Evolutionary conservation across 176 grass and related monocot genomes (phyloP).

Genomic region (Zoysia pacifica): DNA sequence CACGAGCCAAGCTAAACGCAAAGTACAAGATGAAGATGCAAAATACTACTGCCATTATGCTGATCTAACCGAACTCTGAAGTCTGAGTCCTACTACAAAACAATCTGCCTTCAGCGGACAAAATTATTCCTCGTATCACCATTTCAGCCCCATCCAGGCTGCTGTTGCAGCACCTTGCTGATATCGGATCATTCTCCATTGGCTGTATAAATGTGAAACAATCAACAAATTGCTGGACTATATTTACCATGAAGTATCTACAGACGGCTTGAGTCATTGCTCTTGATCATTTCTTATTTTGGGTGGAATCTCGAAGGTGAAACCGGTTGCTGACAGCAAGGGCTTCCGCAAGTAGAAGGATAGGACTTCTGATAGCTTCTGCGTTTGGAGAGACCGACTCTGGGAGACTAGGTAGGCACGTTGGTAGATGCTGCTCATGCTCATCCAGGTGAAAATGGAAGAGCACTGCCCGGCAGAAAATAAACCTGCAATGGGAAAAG

Average conservation of each 20-base stretch:
- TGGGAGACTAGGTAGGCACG: constrained; percentile 77
- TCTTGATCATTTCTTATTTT: constrained; percentile 49
- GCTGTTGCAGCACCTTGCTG: constrained; percentile 11
- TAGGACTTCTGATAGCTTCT: constrained; percentile 55
- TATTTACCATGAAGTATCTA: constrained; percentile 99
- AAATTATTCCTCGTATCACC: constrained; percentile 31
- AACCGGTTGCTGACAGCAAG: constrained; percentile 70
- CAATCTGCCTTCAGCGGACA: constrained; percentile 48
- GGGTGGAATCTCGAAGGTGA: constrained; percentile 48
- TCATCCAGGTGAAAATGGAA: constrained; percentile 55
- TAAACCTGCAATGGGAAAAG: constrained; percentile 68
- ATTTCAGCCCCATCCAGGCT: constrained; percentile 15
- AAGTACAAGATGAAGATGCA: constrained; percentile 14
- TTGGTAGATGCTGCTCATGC: constrained; percentile 57
- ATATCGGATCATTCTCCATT: constrained; percentile 21
- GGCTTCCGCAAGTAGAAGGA: constrained; percentile 73
- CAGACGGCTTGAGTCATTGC: constrained; percentile 56
- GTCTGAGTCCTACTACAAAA: constrained; percentile 38
- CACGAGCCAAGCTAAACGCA: not conserved
- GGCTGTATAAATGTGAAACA: constrained; percentile 70
- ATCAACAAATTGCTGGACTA: constrained; percentile 77
- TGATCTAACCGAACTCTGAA: constrained; percentile 33
- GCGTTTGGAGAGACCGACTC: constrained; percentile 67
- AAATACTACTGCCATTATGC: constrained; percentile 35
- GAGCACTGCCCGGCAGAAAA: constrained; percentile 90